A percentile compares a stretch with the other conserved stretches of the same genome.
These are phyloP conservation scores for Suillus spraguei DNA, from an alignment of 768 basidiomycete genomes.

Conservation along the genomic window DNA sequence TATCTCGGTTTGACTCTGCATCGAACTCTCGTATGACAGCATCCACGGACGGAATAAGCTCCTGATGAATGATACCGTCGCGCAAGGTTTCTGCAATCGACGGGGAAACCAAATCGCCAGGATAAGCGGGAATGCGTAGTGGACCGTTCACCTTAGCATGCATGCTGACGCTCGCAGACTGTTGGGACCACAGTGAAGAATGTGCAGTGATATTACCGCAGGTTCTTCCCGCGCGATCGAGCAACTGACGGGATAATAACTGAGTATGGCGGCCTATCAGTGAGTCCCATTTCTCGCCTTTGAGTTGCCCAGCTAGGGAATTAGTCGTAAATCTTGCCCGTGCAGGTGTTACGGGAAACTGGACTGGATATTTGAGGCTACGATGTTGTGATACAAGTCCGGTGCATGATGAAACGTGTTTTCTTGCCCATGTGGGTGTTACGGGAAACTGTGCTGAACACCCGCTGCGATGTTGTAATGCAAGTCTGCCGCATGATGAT, in stretches of 20 bases:
- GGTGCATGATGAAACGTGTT: conserved; percentile 25
- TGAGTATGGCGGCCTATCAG: conserved; percentile 17
- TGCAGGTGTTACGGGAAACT: conserved; percentile 13
- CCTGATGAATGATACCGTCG: conserved; percentile 13
- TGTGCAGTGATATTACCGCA: conserved; percentile 31
- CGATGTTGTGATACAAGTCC: conserved; percentile 20
- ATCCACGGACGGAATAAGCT: conserved; percentile 33
- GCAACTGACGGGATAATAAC: conserved; percentile 17
- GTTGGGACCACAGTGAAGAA: conserved; percentile 33
- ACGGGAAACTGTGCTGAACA: conserved; percentile 16
- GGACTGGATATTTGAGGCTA: background rate
- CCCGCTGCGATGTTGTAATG: conserved; percentile 9
- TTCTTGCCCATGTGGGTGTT: conserved; percentile 12
- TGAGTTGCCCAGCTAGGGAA: conserved; percentile 2
- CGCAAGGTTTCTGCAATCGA: conserved; percentile 8
- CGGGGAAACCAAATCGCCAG: conserved; percentile 4
- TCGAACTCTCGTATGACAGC: conserved; percentile 22
- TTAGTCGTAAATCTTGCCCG: conserved; percentile 10
- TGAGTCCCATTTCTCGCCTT: conserved; percentile 9
- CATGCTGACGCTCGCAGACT: conserved; percentile 25
- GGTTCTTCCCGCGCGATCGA: conserved; percentile 24
- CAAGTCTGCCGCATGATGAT: conserved; percentile 30
- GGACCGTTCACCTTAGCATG: conserved; percentile 21
- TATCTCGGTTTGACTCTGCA: background rate
- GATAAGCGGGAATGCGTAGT: conserved; percentile 1